Base-by-base conservation (phyloP, 345 rosid species). In the Cochlearia excelsa region DNA sequence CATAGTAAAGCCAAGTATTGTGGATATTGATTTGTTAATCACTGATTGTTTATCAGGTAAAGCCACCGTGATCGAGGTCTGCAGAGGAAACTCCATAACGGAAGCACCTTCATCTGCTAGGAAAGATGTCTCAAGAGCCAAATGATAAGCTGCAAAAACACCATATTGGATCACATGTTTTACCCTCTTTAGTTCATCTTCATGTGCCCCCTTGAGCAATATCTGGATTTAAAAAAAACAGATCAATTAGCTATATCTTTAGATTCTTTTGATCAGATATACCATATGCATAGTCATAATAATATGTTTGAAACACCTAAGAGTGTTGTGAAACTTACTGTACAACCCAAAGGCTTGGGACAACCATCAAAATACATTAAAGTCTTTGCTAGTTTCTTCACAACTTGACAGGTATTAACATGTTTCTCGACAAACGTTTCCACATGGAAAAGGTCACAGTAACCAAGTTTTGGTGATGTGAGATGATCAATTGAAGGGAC, bases 31-130 rank as follows among this genome's bases (percentile, higher is more conserved):
- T 51, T 97, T 78, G 67, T 80, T 87, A 52, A 85, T 69, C 48
- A 74, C 65, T 68, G 86, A 79, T 64, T 81, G 79, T 71, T 89
- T 89, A 75, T 77, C 86, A 31, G 97, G 99, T 67, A 93, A 72
- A 34, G 94, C 91, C 62, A 89, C 97, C 3, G 89, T 93, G 61
- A 89, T 74, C 30, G 89, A 95, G 66, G 91, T 80, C 56, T 75
- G 90, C 66, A 93, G 64, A 56, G 86, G 95, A 63, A 87, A 81
- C 59, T 93, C 91, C 26, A 89, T 95, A 44, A 93, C 84, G n/a
- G 94, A 81, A 54, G 99, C 99, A 29, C 99, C 91, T 78, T 93
- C 99, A 74, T 93, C 97, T 41, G 95, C 95, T 55, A 89, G 86
- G 69, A 88, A 93, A n/a, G 95, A 93, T 44, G 99, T 93, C 88